Conservation (phyloP, 2,329 filamentous ascomycete species). For the Penicillium occitanis region DNA sequence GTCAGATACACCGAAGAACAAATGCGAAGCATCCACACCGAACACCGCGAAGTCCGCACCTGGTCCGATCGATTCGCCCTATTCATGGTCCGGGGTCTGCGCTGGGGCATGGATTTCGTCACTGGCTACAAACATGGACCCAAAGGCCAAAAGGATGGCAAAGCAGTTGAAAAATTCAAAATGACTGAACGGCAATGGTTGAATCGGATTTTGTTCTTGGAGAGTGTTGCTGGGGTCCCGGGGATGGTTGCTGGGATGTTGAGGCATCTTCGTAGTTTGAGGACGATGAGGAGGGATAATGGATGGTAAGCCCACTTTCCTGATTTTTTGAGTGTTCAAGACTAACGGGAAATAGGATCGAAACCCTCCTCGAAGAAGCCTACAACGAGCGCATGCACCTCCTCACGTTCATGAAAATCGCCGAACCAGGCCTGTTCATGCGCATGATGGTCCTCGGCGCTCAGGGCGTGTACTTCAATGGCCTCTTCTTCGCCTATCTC, state of each 20-base stretch:
- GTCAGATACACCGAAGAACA: slow-evolving; percentile 68
- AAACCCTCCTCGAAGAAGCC: slow-evolving; percentile 83
- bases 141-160: slow-evolving; percentile 42
- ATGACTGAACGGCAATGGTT: slow-evolving; percentile 90
- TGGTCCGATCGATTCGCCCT: slow-evolving; percentile 78
- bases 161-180: slow-evolving; percentile 57
- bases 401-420: slow-evolving; percentile 89
- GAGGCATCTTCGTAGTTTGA: slow-evolving; percentile 78
- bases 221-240: slow-evolving; percentile 90
- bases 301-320: slow-evolving; percentile 61
- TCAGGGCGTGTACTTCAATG: slow-evolving; percentile 96
- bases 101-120: slow-evolving; percentile 76
- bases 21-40: slow-evolving; percentile 71
- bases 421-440: slow-evolving; percentile 85
- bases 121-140: slow-evolving; percentile 75
- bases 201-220: slow-evolving; percentile 85
- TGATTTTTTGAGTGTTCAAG: too few species aligned
- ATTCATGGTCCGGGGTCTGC: slow-evolving; percentile 69
- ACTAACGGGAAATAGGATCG: slow-evolving; percentile 62
- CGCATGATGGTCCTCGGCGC: slow-evolving; percentile 85
- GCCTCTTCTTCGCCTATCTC: slow-evolving; percentile 85
- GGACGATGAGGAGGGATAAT: slow-evolving; percentile 86
- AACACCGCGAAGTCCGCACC: slow-evolving; percentile 71
- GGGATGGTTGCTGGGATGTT: slow-evolving; percentile 98
- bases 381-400: slow-evolving; percentile 96